These are phyloP conservation scores for Pseudogymnoascus sp. DNA, from an alignment of 2,329 filamentous ascomycete genomes.

Conservation along the genomic window DNA sequence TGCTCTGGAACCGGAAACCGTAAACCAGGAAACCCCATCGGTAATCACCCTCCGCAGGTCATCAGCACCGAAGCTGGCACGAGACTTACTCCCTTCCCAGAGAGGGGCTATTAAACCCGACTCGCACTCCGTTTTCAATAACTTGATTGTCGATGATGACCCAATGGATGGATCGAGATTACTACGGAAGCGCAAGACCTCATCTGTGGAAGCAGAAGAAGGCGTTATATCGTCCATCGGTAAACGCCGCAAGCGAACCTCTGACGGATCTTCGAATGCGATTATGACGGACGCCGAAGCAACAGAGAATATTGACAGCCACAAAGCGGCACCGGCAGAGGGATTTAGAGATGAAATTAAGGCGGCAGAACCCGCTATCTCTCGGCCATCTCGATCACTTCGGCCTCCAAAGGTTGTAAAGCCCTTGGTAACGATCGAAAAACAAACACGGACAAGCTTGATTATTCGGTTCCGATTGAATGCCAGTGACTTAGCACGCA, in stretches of 20 bases:
- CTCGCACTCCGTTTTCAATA: conserved; percentile 71
- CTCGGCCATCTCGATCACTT: conserved; percentile 48
- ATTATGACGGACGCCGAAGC: neutral
- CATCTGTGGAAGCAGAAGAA: conserved; percentile 54
- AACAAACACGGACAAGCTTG: conserved; percentile 30
- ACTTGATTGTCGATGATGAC: conserved; percentile 62
- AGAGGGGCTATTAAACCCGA: conserved; percentile 55
- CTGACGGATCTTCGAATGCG: conserved; percentile 24
- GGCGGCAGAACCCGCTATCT: conserved; percentile 23
- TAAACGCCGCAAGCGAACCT: conserved; percentile 41
- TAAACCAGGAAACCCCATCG: conserved; percentile 22
- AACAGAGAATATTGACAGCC: conserved; percentile 15
- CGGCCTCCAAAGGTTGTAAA: conserved; percentile 38
- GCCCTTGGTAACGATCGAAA: conserved; percentile 33
- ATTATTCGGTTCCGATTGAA: conserved; percentile 52
- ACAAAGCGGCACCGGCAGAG: conserved; percentile 12
- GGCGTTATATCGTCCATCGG: conserved; percentile 39
- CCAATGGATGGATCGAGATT: conserved; percentile 67
- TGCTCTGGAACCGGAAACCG: conserved; percentile 34
- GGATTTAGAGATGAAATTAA: conserved; percentile 16
- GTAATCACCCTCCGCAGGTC: conserved; percentile 36
- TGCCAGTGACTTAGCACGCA: conserved; percentile 48
- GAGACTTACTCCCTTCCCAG: conserved; percentile 63
- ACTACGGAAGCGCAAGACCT: conserved; percentile 76
- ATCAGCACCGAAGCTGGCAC: conserved; percentile 56